Evolutionary conservation across 1,284 basidiomycete species (phyloP), one percentile per base, ranked within the genome.

Genomic region (Puccinia horiana): DNA sequence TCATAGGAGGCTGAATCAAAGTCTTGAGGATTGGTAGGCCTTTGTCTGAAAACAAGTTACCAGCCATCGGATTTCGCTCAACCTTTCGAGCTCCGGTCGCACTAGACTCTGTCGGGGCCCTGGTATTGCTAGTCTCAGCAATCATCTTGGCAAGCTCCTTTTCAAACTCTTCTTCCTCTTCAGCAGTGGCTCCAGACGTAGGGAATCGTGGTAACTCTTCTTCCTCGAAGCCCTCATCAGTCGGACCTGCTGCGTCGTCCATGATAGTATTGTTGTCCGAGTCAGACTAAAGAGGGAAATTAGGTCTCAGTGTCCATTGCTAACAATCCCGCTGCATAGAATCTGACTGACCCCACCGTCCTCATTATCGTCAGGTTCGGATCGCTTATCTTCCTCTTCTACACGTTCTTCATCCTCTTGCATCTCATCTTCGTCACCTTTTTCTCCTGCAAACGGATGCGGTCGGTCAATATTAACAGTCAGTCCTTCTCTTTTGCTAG

Each of bases 111-210:
- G 81, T 81, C 0, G 80, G 81, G 42, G 84, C 84, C 12, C 56
- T 61, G 32, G 84, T 83, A 85, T 93, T 94, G 14, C 91, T 90
- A 58, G 93, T 93, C 84, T 96, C 94, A 0, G 93, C 93, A 70
- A 97, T 92, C 89, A 99, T 92, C 88, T 94, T 96, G 0, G 96
- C 95, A 37, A 99, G 91, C 87, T 99, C 97, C 86, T 95, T 94
- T 14, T 92, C 94, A 85, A 99, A 98, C 65, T 96, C 96, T 8
- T 92, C 93, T 72, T 96, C 93, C 42, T 94, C 95, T 85, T 96
- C 94, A 14, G 85, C 86, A 63, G 84, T 84, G 56, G 88, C 88
- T 26, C 23, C 56, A 49, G 86, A 85, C 83, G 40, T 49, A n/a
- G 61, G 54, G 61, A 74, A 74, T 29, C 79, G 79, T 4, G 79